Percentiles rank a stretch among this genome's conserved stretches.
These are phyloP conservation scores for Cladosporium sphaerospermum DNA, from an alignment of 2,329 filamentous ascomycete genomes.

Conservation along the genomic window DNA sequence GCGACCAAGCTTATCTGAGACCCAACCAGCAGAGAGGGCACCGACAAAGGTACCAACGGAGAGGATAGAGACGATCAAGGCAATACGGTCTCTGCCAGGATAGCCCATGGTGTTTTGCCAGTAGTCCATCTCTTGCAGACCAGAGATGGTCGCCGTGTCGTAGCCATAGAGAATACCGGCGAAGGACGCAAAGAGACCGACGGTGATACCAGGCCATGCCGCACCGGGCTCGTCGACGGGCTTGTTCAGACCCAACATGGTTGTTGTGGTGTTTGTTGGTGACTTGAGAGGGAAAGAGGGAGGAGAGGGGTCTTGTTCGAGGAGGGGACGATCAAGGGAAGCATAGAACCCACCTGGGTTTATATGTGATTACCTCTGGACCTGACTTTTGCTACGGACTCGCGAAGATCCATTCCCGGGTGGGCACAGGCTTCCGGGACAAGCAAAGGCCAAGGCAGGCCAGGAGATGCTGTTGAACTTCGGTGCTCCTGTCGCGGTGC, in stretches of 20 bases:
- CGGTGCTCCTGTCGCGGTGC: neutral
- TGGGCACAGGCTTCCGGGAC: neutral
- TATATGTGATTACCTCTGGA: neutral
- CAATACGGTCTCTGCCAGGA: conserved; percentile 31
- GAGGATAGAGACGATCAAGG: conserved; percentile 73
- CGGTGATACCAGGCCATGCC: conserved; percentile 39
- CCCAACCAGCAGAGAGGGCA: conserved; percentile 62
- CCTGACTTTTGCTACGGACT: neutral
- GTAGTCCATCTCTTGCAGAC: conserved; percentile 24
- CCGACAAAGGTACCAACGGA: conserved; percentile 75
- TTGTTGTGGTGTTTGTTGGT: conserved; percentile 16
- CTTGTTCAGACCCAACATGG: conserved; percentile 39
- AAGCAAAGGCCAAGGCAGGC: conserved; percentile 6
- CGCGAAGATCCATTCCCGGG: conserved; percentile 1
- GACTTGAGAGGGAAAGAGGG: neutral
- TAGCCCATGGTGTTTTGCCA: conserved; percentile 20
- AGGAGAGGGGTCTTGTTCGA: neutral
- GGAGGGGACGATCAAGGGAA: neutral
- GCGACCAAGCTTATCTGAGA: conserved; percentile 65
- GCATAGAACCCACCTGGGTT: neutral
- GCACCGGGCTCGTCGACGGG: conserved; percentile 39
- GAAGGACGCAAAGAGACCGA: conserved; percentile 39
- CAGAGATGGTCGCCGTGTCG: conserved; percentile 68
- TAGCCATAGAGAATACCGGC: conserved; percentile 44
- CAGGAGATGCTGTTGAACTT: conserved; percentile 4